Base-by-base conservation (phyloP, 208 protist genomes). In the Porcisia hertigi region DNA sequence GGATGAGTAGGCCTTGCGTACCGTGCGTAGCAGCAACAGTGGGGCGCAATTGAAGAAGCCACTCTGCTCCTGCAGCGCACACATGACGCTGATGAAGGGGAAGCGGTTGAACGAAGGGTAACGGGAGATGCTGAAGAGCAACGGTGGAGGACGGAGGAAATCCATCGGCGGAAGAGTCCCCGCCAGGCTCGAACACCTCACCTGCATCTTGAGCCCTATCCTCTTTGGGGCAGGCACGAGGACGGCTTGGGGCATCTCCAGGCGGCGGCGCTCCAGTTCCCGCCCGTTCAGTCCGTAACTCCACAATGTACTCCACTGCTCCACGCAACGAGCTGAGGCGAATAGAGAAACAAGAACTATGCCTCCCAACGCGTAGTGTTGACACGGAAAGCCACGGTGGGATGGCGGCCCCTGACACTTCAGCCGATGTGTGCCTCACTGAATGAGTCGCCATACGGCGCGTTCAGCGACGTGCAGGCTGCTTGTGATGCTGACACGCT, bases 41-140 rank as follows among this genome's bases (percentile, higher is more conserved):
- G 85, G 85, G 11, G 85, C 86, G 41, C 72, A 53, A 47, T 75
- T 77, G 63, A 88, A 86, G 69, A 77, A 86, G 65, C 62, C 72
- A 9, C 76, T 67, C 54, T 76, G 52, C 62, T 88, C 65, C 79
- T 88, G 85, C 65, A 88, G 73, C 55, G 73, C 62, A 16, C 75
- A 74, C 62, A 79, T 62, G 11, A 83, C 78, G 39, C 84, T 81
- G 7, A 86, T 58, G 23, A 79, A 84, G 55, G 75, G 79, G 20
- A 88, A 86, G 49, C 81, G 76, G 66, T 88, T 80, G 71, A 86
- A 84, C 34, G 80, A 85, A 45, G 82, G 53, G 80, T 73, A 82
- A 43, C 81, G 62, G 4, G 81, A 72, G 36, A 88, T 18, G 47
- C 63, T 72, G 47, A 86, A 86, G 9, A 88, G 41, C n/a, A 69